Evolutionary conservation across 768 basidiomycete genomes (phyloP).

Genomic region (Leucocoprinus leucothites): DNA sequence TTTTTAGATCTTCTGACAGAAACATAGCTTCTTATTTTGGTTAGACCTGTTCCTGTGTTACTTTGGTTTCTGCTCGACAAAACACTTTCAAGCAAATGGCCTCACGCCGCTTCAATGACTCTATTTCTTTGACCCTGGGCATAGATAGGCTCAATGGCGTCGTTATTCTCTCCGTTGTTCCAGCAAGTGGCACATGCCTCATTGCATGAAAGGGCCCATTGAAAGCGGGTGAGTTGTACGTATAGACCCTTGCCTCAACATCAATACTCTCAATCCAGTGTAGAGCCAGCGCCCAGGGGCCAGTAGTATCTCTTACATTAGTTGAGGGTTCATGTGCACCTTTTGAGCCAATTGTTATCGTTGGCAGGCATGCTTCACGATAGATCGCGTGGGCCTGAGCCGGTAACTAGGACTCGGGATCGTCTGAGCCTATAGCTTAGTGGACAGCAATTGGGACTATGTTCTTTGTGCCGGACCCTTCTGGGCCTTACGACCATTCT

Average conservation of each 20-base stretch:
- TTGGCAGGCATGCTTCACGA: too few relatives aligned
- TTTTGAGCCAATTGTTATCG: too few relatives aligned
- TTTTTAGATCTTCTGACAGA: background rate
- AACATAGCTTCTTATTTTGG: background rate
- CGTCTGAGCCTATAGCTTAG: background rate
- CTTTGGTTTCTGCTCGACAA: background rate
- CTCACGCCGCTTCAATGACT: too few relatives aligned
- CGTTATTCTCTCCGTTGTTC: background rate
- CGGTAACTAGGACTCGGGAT: conserved; percentile 1
- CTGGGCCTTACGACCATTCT: background rate
- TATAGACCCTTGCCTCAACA: background rate
- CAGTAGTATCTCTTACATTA: too few relatives aligned
- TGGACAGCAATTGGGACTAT: background rate
- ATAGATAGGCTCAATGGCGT: background rate
- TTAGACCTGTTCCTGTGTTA: background rate
- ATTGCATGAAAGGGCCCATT: background rate
- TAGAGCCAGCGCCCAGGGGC: too few relatives aligned
- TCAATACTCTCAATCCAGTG: background rate
- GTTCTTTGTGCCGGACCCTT: too few relatives aligned
- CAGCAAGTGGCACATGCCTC: conserved; percentile 4
- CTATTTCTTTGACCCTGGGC: background rate
- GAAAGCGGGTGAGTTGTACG: background rate
- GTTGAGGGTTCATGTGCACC: too few relatives aligned
- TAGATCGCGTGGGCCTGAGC: too few relatives aligned
- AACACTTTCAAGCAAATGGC: too few relatives aligned